These are phyloP conservation scores for Herpetomonas samuelpessoai DNA, from an alignment of 208 protist species.

Conservation along the genomic window DNA sequence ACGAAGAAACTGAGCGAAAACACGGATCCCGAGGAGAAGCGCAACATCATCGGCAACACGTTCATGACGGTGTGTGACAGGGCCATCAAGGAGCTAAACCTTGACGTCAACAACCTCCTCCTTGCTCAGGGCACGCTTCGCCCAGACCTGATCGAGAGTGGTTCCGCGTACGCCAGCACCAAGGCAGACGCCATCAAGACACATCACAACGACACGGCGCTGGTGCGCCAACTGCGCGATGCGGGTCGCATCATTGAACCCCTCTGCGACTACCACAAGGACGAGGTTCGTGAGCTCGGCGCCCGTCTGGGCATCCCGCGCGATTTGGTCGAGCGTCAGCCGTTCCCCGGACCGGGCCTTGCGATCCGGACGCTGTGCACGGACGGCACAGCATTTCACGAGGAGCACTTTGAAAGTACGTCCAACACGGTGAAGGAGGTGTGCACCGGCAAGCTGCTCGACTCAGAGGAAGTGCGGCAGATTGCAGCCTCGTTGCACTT, in stretches of 20 bases:
- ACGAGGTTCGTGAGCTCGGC: conserved; percentile 97
- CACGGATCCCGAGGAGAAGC: conserved; percentile 92
- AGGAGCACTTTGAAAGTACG: conserved; percentile 44
- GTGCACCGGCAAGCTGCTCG: conserved; percentile 14
- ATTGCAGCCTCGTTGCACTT: conserved; percentile 16
- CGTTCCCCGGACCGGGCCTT: conserved; percentile 98
- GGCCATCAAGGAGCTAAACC: conserved; percentile 62
- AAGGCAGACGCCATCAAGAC: conserved; percentile 97
- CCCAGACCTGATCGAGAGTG: conserved; percentile 97
- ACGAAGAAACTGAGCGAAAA: conserved; percentile 52
- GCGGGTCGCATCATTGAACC: conserved; percentile 96
- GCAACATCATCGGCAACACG: conserved; percentile 98
- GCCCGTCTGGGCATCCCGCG: conserved; percentile 90
- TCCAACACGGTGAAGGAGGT: conserved; percentile 27
- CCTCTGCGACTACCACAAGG: conserved; percentile 97
- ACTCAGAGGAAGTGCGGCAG: conserved; percentile 5
- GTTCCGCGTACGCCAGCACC: conserved; percentile 74
- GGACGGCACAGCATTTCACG: conserved; percentile 55
- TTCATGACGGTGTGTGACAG: conserved; percentile 95
- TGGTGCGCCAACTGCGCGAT: conserved; percentile 93
- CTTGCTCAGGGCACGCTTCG: conserved; percentile 96
- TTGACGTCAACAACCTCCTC: conserved; percentile 63
- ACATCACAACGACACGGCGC: conserved; percentile 98
- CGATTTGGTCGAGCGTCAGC: conserved; percentile 91
- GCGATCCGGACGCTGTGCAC: conserved; percentile 96